Evolutionary conservation across 169 alveolate genomes (phyloP), one percentile per base, ranked within the genome.

Genomic region (Hammondia hammondi): DNA sequence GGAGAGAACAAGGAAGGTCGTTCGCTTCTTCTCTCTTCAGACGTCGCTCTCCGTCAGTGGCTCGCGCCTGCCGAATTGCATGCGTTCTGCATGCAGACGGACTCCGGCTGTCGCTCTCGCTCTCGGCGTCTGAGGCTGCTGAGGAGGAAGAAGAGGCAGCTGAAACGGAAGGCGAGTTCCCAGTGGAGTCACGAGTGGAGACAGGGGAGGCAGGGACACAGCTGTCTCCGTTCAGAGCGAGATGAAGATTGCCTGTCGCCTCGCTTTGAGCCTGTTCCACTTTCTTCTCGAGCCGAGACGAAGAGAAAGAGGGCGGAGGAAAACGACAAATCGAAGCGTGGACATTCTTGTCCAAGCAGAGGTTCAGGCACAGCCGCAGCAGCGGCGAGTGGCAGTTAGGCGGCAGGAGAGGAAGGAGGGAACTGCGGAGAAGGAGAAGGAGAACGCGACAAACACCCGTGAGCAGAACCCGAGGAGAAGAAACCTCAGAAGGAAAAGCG

Each of bases 361-460:
- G 48, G 32, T 77, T 77, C 48, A 77, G 48, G 87, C 87, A 77
- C 56, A 77, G 48, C 12, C 87, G 87, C 48, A 77, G 56, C 27
- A 77, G 21, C 56, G 87, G 87, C 87, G 87, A 12, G 46, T 77
- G 87, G 48, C 87, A 77, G 87, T 17, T 7, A 14, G 87, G 87
- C 27, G 87, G 87, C 21, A 77, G 29, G 46, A 77, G 87, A 77
- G 87, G 87, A 32, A 77, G 48, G 48, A 77, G 87, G 19, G 87
- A 77, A 17, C 87, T 77, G 87, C 87, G 48, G 46, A n/a, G 48
- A 32, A 77, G 32, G 29, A 19, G 32, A 24, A 24, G 10, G 48
- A 32, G 48, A 77, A 32, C 7, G 29, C 27, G 48, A 77, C 43
- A 32, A n/a, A 6, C 87, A 21, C 77, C n/a, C 77, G 21, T 14